phyloP scores from a whole-genome alignment of 108 stramenopile genomes.

The Skeletonema potamos region DNA sequence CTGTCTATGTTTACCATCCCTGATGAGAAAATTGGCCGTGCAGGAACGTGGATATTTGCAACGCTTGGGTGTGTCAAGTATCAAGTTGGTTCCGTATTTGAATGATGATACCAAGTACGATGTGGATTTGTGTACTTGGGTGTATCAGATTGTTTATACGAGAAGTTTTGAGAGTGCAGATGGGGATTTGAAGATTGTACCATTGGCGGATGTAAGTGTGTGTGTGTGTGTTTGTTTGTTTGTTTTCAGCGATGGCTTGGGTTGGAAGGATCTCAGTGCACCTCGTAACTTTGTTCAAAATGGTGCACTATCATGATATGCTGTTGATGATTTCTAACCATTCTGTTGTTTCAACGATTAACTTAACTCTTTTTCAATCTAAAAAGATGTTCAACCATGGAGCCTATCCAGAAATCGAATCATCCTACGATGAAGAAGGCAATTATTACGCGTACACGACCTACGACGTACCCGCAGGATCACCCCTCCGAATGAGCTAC shows the following conservation, averaged over 20 bases:
- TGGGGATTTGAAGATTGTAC: constrained; percentile 47
- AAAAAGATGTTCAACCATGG: constrained; percentile 54
- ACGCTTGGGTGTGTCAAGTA: constrained; percentile 11
- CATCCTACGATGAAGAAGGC: constrained; percentile 48
- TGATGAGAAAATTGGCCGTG: constrained; percentile 28
- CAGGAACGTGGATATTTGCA: constrained; percentile 20
- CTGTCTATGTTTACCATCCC: constrained; percentile 21
- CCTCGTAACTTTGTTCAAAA: not conserved
- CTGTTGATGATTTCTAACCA: not conserved
- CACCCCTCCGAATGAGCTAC: constrained; percentile 47
- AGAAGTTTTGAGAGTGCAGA: constrained; percentile 26
- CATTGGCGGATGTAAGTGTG: constrained; percentile 44
- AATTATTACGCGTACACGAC: constrained; percentile 42
- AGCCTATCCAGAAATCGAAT: constrained; percentile 30
- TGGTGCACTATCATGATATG: not conserved
- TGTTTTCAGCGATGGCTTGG: no score
- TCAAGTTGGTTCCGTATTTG: constrained; percentile 19
- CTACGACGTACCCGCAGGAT: constrained; percentile 44
- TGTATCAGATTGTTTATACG: constrained; percentile 57
- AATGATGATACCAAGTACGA: constrained; percentile 48
- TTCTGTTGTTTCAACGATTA: no score
- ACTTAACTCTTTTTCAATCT: not conserved
- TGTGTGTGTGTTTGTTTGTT: no score
- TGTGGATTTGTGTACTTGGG: constrained; percentile 49
- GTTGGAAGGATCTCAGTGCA: no score